Conservation (phyloP, 371 early-diverging fungal species). For the Rhizopus sp. region DNA sequence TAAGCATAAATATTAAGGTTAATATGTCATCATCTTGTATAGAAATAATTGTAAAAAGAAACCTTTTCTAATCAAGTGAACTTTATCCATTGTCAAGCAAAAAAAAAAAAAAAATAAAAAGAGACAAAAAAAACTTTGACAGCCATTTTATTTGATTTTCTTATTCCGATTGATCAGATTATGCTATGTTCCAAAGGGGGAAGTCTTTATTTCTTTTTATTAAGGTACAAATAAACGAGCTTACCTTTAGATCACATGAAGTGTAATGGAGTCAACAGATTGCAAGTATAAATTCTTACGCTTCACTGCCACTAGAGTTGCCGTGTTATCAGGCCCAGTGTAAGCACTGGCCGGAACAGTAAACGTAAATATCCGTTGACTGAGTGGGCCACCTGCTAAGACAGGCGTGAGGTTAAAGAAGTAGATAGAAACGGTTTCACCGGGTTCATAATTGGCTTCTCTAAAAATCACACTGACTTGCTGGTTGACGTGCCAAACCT, state of each 20-base stretch:
- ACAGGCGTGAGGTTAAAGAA: constrained; percentile 23
- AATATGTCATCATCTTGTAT: not conserved
- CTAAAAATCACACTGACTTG: constrained; percentile 31
- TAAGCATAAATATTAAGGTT: not conserved
- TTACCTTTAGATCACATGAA: constrained; percentile 7
- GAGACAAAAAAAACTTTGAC: not conserved
- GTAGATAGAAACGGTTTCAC: constrained; percentile 35
- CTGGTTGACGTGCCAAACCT: constrained; percentile 39
- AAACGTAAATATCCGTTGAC: constrained; percentile 25
- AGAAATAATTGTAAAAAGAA: not conserved
- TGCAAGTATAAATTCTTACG: constrained; percentile 26
- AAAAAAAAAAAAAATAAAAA: constrained; percentile 1
- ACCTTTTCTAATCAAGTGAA: constrained; percentile 10
- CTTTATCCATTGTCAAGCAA: not conserved
- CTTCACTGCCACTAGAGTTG: constrained; percentile 36
- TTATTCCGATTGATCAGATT: too few relatives aligned
- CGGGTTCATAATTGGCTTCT: not conserved
- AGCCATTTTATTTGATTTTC: too few relatives aligned
- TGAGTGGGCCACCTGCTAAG: constrained; percentile 30
- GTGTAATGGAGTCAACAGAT: constrained; percentile 31
- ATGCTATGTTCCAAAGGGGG: too few relatives aligned
- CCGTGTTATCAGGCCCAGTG: constrained; percentile 20
- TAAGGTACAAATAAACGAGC: too few relatives aligned
- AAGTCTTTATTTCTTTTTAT: too few relatives aligned
- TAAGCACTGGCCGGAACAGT: constrained; percentile 27